Conservation (phyloP, 768 basidiomycete species). For the Lactarius pseudohatsudake region DNA sequence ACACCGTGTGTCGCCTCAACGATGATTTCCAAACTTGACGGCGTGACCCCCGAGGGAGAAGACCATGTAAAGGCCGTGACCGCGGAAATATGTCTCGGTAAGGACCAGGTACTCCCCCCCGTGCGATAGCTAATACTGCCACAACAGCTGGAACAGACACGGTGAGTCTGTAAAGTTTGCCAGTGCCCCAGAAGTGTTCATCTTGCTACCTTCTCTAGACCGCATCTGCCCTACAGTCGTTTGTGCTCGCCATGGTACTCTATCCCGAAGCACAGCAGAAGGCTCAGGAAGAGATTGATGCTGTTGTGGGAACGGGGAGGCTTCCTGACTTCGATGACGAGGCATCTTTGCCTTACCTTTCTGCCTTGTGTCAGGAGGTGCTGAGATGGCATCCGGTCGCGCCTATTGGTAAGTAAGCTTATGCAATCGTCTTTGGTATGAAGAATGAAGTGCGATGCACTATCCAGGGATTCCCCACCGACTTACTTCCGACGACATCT, state of each 20-base stretch:
- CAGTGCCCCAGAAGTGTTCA: background rate
- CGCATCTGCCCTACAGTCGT: slow-evolving; percentile 34
- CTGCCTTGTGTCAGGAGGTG: slow-evolving; percentile 33
- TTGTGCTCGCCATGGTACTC: slow-evolving; percentile 37
- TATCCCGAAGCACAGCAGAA: slow-evolving; percentile 35
- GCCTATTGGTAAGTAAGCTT: slow-evolving; percentile 31
- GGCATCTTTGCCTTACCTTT: slow-evolving; percentile 32
- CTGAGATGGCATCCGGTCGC: slow-evolving; percentile 36
- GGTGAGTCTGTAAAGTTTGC: background rate
- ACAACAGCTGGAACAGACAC: slow-evolving; percentile 10
- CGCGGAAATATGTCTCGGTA: slow-evolving; percentile 14
- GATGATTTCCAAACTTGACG: slow-evolving; percentile 5
- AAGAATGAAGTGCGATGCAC: background rate
- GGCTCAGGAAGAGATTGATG: slow-evolving; percentile 37
- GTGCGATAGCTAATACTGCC: background rate
- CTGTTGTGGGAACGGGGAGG: slow-evolving; percentile 33
- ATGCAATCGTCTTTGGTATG: background rate
- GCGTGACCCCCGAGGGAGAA: slow-evolving; percentile 1
- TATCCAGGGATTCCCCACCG: slow-evolving; percentile 20
- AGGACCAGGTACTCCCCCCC: background rate
- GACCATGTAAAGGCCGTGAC: slow-evolving; percentile 7
- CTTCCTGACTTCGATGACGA: slow-evolving; percentile 34
- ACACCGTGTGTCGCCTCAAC: background rate
- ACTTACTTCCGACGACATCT: slow-evolving; percentile 21
- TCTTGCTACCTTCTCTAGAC: slow-evolving; percentile 26